Conservation (phyloP, 108 stramenopile species). For the Skeletonema potamos region DNA sequence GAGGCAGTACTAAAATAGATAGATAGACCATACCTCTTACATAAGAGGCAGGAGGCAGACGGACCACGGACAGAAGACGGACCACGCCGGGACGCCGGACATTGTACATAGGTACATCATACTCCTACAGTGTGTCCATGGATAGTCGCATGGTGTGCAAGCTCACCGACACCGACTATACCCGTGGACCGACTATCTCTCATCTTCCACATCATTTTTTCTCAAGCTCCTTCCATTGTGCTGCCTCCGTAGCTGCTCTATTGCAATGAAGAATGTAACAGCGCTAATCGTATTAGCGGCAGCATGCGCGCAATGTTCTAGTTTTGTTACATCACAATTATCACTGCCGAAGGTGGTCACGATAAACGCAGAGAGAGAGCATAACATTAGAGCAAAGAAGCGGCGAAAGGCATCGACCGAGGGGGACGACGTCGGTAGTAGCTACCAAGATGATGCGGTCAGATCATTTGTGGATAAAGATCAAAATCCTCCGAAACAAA, state of each 20-base stretch:
- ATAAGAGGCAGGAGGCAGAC: too few relatives aligned
- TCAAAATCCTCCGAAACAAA: constrained; percentile 3
- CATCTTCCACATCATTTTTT: too few relatives aligned
- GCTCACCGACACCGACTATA: too few relatives aligned
- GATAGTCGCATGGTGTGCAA: too few relatives aligned
- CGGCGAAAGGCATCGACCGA: background rate
- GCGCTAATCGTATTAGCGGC: background rate
- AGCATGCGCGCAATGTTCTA: background rate
- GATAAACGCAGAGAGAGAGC: background rate
- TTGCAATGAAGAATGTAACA: background rate
- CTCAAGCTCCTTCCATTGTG: too few relatives aligned
- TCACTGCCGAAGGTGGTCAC: background rate
- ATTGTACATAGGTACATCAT: too few relatives aligned
- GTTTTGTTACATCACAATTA: background rate
- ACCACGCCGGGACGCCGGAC: too few relatives aligned
- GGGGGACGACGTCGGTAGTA: background rate
- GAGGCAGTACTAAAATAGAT: too few relatives aligned
- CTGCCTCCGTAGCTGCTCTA: background rate
- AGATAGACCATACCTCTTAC: too few relatives aligned
- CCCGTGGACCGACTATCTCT: too few relatives aligned
- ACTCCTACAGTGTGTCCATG: too few relatives aligned
- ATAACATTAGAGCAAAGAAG: background rate
- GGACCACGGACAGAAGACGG: too few relatives aligned
- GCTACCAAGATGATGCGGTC: background rate
- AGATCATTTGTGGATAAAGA: background rate